Conservation (phyloP, 1,284 basidiomycete species). For the Malassezia obtusa region DNA sequence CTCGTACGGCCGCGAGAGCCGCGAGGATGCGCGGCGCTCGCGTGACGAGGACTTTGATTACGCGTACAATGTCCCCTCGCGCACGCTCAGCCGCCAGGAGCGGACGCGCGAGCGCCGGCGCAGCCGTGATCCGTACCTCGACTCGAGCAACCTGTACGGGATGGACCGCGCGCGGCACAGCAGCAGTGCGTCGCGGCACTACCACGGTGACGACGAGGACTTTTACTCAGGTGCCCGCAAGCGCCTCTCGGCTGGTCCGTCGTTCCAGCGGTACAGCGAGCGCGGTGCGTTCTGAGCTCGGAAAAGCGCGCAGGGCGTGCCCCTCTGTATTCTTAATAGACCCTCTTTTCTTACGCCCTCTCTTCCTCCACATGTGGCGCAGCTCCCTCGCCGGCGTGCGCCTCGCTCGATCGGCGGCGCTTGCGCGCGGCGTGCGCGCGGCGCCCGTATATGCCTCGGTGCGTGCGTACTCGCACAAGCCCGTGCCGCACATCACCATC, state of each 20-base stretch:
- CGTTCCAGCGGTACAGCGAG: constrained; percentile 6
- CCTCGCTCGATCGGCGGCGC: no score
- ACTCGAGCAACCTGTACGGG: not conserved
- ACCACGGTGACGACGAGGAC: not conserved
- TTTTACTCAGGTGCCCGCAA: not conserved
- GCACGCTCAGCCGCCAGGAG: not conserved
- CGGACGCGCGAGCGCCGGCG: constrained; percentile 4
- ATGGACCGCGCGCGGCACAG: not conserved
- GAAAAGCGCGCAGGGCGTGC: no score
- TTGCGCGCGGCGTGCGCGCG: not conserved
- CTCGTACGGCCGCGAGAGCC: not conserved
- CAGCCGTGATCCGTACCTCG: not conserved
- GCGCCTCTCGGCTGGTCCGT: not conserved
- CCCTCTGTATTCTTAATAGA: no score
- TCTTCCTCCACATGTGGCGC: no score
- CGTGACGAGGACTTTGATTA: constrained; percentile 7
- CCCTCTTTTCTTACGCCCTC: no score
- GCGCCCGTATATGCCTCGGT: not conserved
- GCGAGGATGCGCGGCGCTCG: not conserved
- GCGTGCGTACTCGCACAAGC: not conserved
- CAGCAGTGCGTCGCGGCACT: constrained; percentile 5
- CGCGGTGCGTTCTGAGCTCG: constrained; percentile 1
- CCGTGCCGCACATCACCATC: constrained; percentile 24
- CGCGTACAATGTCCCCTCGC: constrained; percentile 4
- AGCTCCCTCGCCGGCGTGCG: no score